Conservation (phyloP, 768 basidiomycete species). For the Sutorius australiensis region DNA sequence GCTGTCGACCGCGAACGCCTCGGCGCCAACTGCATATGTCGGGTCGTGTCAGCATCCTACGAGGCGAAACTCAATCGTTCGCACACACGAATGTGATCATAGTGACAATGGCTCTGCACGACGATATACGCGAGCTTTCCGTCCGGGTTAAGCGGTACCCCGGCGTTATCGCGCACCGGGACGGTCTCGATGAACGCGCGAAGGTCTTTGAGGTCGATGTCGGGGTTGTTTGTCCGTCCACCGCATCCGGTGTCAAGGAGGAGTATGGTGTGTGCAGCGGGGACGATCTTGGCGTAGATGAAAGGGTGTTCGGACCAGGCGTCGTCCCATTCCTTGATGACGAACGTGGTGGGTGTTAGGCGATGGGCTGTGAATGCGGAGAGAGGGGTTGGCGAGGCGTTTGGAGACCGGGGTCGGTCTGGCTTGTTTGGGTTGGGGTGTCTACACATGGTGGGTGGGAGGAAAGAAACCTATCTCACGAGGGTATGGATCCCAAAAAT, state of each 20-base stretch:
- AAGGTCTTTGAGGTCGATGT: constrained; percentile 40
- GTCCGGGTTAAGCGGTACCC: constrained; percentile 41
- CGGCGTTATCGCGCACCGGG: constrained; percentile 39
- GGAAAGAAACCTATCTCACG: not conserved
- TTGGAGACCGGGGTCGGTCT: not conserved
- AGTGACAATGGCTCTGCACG: constrained; percentile 52
- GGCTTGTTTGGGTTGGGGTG: not conserved
- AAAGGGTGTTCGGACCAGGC: constrained; percentile 50
- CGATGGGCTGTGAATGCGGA: constrained; percentile 36
- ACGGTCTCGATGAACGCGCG: constrained; percentile 49
- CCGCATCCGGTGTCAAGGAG: constrained; percentile 56
- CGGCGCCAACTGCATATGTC: constrained; percentile 39
- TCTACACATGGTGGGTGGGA: constrained; percentile 14
- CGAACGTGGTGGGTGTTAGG: constrained; percentile 36
- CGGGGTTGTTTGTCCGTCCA: constrained; percentile 40
- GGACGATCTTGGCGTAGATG: constrained; percentile 49
- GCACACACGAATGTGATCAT: constrained; percentile 54
- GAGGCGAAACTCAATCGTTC: not conserved
- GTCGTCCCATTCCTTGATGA: constrained; percentile 50
- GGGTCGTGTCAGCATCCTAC: not conserved
- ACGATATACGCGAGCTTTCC: constrained; percentile 44
- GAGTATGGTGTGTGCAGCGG: constrained; percentile 39
- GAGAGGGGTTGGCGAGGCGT: not conserved
- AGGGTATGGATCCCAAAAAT: not conserved
- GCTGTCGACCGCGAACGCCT: constrained; percentile 47